A percentile compares a stretch with the other conserved stretches of the same genome.
These are phyloP conservation scores for Sporothrix schenckii DNA, from an alignment of 2,329 filamentous ascomycete species.

Conservation along the genomic window DNA sequence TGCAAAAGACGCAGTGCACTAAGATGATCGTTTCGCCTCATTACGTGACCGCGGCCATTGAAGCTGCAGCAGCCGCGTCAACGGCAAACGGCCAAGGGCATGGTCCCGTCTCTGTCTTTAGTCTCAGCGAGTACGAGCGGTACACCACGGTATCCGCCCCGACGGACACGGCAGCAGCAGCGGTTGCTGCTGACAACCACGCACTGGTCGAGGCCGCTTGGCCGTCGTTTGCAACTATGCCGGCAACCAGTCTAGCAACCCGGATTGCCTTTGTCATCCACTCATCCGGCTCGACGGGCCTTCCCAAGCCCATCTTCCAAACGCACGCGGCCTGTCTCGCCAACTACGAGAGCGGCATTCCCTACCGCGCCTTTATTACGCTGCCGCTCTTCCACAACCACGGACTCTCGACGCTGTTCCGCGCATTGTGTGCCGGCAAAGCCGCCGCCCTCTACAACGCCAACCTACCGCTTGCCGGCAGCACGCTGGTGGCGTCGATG, in stretches of 20 bases:
- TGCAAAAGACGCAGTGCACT: constrained; percentile 22
- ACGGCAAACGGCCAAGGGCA: background rate
- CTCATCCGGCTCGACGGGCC: constrained; percentile 57
- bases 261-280: constrained; percentile 42
- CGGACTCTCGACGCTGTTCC: constrained; percentile 58
- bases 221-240: constrained; percentile 31
- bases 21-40: constrained; percentile 25
- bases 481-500: constrained; percentile 47
- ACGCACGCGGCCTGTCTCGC: constrained; percentile 55
- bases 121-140: constrained; percentile 10
- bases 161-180: background rate
- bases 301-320: constrained; percentile 65
- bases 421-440: constrained; percentile 56
- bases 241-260: constrained; percentile 40
- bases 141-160: background rate
- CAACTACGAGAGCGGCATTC: constrained; percentile 48
- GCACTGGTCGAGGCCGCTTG: constrained; percentile 35
- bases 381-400: constrained; percentile 63
- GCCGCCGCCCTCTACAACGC: constrained; percentile 59
- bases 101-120: constrained; percentile 12
- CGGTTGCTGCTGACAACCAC: constrained; percentile 36
- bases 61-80: background rate
- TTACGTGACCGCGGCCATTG: background rate
- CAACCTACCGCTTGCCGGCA: constrained; percentile 54
- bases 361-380: constrained; percentile 56